Evolutionary conservation across 345 rosid genomes (phyloP), one percentile per base, ranked within the genome.

Genomic region (Gossypium raimondii): DNA sequence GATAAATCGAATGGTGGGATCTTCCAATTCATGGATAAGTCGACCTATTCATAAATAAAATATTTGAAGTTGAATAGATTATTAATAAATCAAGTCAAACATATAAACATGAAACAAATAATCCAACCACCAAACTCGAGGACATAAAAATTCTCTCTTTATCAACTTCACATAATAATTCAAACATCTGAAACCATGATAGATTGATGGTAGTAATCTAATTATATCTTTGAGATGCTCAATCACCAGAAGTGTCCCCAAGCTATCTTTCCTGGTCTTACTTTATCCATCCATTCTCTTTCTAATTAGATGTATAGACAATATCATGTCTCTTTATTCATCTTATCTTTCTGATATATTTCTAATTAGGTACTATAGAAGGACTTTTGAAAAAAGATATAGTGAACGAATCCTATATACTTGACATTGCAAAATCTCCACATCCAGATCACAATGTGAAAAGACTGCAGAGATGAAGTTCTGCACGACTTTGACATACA

Each of bases 401-500:
- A 59, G 38, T 44, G n/a, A 73, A 20, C 24, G 2, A 72, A 58
- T 20, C 65, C 66, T 41, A 12, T 45, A 24, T 11, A 69, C 38
- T 24, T 51, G 24, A 52, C 16, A 16, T 6, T 29, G 60, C 61
- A 57, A 72, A 13, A 56, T 38, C 50, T 24, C 66, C 38, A 43
- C 22, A 58, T 57, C 34, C 4, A 72, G 11, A 57, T 72, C 53
- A 58, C 25, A 59, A 43, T 22, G 17, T 45, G 27, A 72, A 71
- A 70, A 25, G 67, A 51, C 55, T 11, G 56, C 9, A 25, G 11
- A 70, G 73, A 55, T 73, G 66, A 81, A 50, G 12, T 10, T 60
- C 52, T 43, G 57, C 51, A 51, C 3, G 13, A 71, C 22, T 48
- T 71, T 17, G 7, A 62, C 67, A 73, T 9, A 61, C 41, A 67